phyloP scores from a whole-genome alignment of 106 monocot genomes.

The Apostasia ramifera region DNA sequence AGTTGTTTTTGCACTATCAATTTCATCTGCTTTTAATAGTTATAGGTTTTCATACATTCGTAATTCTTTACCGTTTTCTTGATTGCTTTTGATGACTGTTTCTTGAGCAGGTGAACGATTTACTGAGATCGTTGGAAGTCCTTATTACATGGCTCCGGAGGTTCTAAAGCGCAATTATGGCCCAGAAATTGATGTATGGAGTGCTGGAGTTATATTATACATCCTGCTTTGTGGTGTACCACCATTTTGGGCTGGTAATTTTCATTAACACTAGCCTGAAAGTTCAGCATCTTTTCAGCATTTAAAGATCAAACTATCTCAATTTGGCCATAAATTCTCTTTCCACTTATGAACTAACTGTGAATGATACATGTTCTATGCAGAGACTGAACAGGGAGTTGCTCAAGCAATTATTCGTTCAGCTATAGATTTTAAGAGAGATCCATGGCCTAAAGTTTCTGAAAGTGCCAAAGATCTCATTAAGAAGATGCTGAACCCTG shows the following conservation, averaged over 20 bases:
- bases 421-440: conserved; percentile 11
- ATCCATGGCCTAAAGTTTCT: conserved; percentile 21
- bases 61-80: no score
- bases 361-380: neutral
- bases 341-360: no score
- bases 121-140: conserved; percentile 46
- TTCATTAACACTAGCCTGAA: neutral
- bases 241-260: conserved; percentile 52
- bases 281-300: no score
- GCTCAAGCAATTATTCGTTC: conserved; percentile 36
- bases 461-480: conserved; percentile 40
- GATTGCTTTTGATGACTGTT: neutral
- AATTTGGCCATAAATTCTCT: no score
- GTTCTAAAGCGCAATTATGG: conserved; percentile 50
- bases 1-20: no score
- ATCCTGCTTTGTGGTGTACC: conserved; percentile 50
- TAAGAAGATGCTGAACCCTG: no score
- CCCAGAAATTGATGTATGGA: conserved; percentile 48
- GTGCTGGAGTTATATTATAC: conserved; percentile 52
- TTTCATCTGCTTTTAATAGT: neutral
- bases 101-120: conserved; percentile 26
- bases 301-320: no score
- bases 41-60: no score
- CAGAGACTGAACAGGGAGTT: conserved; percentile 40
- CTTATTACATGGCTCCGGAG: conserved; percentile 58